Evolutionary conservation across 2,329 filamentous ascomycete species (phyloP).

Genomic region (Aspergillus sp.): DNA sequence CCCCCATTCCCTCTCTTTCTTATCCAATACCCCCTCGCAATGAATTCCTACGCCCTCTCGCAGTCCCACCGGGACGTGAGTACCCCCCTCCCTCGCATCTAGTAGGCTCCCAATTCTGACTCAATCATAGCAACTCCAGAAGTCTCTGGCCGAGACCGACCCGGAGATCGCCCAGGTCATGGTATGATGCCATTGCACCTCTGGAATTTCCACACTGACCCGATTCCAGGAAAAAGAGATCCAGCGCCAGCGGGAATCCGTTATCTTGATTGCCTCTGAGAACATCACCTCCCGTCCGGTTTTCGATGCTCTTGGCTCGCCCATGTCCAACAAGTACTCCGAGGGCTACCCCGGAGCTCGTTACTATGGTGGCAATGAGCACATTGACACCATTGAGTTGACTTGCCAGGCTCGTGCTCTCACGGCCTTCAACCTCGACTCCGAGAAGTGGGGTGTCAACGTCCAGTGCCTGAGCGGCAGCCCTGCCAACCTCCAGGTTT

Average conservation of each 20-base stretch:
- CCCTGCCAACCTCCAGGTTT: conserved; percentile 95
- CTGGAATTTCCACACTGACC: conserved; percentile 16
- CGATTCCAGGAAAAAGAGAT: conserved; percentile 69
- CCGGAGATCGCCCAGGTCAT: conserved; percentile 94
- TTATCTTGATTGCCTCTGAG: conserved; percentile 97
- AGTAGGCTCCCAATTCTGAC: conserved; percentile 21
- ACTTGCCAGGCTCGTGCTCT: conserved; percentile 92
- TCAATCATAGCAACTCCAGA: conserved; percentile 74
- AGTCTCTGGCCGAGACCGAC: conserved; percentile 81
- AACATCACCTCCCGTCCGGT: conserved; percentile 98
- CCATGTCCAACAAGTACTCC: conserved; percentile 99
- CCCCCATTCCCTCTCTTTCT: conserved; percentile 6
- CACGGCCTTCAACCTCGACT: conserved; percentile 76
- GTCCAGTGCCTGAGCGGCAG: conserved; percentile 89
- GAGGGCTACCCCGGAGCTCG: conserved; percentile 96
- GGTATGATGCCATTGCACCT: conserved; percentile 47
- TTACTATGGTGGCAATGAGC: conserved; percentile 99
- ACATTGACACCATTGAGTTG: conserved; percentile 92
- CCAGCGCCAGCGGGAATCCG: conserved; percentile 94
- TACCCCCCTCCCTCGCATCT: conserved; percentile 11
- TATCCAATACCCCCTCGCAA: conserved; percentile 18
- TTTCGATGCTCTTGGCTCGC: conserved; percentile 89
- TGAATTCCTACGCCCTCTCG: conserved; percentile 53
- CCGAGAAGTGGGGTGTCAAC: conserved; percentile 94
- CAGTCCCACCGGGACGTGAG: conserved; percentile 57